Evolutionary conservation across 306 rosid species (phyloP).

Genomic region (Styphnolobium japonicum): DNA sequence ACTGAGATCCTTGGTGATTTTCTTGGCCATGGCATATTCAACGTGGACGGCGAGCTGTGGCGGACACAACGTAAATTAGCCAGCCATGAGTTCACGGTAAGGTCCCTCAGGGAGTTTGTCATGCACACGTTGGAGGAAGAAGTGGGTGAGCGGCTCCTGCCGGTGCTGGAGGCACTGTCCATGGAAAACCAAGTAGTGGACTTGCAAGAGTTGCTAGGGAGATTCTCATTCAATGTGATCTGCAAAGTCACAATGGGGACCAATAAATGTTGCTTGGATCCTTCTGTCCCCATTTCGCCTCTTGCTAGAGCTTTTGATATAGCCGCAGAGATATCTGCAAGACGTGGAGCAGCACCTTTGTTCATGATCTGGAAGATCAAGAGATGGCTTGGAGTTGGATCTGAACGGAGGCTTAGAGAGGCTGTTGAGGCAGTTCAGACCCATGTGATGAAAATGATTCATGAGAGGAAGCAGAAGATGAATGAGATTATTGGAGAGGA

Average conservation of each 20-base stretch:
- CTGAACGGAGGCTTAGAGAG: constrained; percentile 52
- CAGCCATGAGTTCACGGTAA: constrained; percentile 67
- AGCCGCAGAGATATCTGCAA: constrained; percentile 70
- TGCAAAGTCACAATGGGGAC: constrained; percentile 59
- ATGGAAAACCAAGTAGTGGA: constrained; percentile 33
- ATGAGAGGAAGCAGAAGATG: constrained; percentile 36
- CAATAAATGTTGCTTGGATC: constrained; percentile 52
- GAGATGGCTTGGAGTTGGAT: constrained; percentile 74
- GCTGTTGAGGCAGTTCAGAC: constrained; percentile 58
- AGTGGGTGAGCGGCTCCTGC: constrained; percentile 46
- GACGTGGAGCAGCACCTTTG: constrained; percentile 72
- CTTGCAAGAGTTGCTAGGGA: constrained; percentile 67
- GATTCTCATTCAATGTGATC: constrained; percentile 68
- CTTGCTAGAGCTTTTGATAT: constrained; percentile 61
- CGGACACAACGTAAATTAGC: constrained; percentile 57
- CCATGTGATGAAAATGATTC: constrained; percentile 53
- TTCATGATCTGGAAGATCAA: constrained; percentile 69
- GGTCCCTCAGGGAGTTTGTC: constrained; percentile 47
- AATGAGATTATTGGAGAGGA: not conserved
- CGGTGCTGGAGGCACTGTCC: constrained; percentile 47
- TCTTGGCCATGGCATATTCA: constrained; percentile 82
- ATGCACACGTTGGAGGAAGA: constrained; percentile 50
- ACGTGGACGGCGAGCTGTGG: constrained; percentile 81
- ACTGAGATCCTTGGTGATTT: constrained; percentile 78
- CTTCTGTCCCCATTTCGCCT: constrained; percentile 32